Conservation (phyloP, 2,329 filamentous ascomycete genomes). For the Chrysoporthe austroafricana region DNA sequence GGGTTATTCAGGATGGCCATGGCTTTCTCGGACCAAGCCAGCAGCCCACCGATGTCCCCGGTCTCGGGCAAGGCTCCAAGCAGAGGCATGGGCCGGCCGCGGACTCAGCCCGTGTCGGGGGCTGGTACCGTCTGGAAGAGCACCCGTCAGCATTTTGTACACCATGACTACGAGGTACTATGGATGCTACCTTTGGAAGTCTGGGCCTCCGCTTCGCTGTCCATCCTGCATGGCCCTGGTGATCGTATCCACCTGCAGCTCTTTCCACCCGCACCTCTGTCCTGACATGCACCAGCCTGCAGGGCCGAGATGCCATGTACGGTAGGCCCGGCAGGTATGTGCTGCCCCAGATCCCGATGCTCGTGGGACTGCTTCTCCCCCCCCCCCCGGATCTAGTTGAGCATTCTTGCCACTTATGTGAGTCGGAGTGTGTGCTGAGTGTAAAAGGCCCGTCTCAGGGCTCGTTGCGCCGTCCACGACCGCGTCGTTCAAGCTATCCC, state of each 20-base stretch:
- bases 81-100: conserved; percentile 15
- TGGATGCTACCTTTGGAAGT: background rate
- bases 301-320: conserved; percentile 17
- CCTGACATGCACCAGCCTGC: conserved; percentile 20
- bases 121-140: conserved; percentile 6
- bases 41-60: background rate
- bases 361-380: conserved; percentile 5
- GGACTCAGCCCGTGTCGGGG: conserved; percentile 6
- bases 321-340: background rate
- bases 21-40: background rate
- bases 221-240: conserved; percentile 17
- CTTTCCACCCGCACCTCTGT: conserved; percentile 1
- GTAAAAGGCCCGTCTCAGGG: background rate
- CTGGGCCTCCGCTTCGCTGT: conserved; percentile 18
- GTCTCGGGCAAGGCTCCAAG: conserved; percentile 8
- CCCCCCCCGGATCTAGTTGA: background rate
- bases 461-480: conserved; percentile 8
- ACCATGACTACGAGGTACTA: background rate
- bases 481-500: conserved; percentile 6
- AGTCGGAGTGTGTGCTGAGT: conserved; percentile 1
- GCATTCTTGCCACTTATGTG: background rate
- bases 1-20: background rate
- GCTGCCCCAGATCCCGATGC: conserved; percentile 8
- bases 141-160: conserved; percentile 20
- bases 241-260: conserved; percentile 20